Evolutionary conservation across 169 alveolate species (phyloP).

Genomic region (Plasmodium gonderi): DNA sequence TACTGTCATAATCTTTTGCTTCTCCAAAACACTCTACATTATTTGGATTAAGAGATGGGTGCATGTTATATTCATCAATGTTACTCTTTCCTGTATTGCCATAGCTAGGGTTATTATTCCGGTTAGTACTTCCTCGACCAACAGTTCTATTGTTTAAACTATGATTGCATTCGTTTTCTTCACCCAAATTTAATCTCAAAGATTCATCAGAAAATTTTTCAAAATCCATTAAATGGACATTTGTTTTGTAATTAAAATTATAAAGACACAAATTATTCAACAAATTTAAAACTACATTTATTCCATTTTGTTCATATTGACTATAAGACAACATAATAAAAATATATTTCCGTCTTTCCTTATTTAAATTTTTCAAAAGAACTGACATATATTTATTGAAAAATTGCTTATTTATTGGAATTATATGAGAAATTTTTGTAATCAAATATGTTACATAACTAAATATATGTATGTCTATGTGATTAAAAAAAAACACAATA

Average conservation of each 20-base stretch:
- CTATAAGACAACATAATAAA: conserved; percentile 52
- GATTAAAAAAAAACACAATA: conserved; percentile 63
- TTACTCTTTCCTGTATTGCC: neutral
- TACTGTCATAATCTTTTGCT: neutral
- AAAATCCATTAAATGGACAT: conserved; percentile 7
- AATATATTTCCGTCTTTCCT: conserved; percentile 31
- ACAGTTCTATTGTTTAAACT: neutral
- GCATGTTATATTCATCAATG: neutral
- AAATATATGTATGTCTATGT: conserved; percentile 21
- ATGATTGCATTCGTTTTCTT: neutral
- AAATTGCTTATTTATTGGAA: conserved; percentile 46
- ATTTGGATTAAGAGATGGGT: neutral
- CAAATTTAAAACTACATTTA: conserved; percentile 16
- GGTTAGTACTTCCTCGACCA: neutral
- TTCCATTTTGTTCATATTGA: conserved; percentile 34
- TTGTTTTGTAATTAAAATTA: conserved; percentile 40
- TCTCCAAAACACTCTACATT: neutral
- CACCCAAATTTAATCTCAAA: neutral
- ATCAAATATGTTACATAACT: conserved; percentile 54
- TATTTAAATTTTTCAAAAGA: conserved; percentile 55
- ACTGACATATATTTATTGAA: conserved; percentile 66
- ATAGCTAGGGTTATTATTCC: neutral
- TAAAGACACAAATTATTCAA: conserved; percentile 46
- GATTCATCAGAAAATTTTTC: neutral
- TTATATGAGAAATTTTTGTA: conserved; percentile 26